Base-by-base conservation (phyloP, 768 basidiomycete genomes). In the Pleurotus cornucopiae region DNA sequence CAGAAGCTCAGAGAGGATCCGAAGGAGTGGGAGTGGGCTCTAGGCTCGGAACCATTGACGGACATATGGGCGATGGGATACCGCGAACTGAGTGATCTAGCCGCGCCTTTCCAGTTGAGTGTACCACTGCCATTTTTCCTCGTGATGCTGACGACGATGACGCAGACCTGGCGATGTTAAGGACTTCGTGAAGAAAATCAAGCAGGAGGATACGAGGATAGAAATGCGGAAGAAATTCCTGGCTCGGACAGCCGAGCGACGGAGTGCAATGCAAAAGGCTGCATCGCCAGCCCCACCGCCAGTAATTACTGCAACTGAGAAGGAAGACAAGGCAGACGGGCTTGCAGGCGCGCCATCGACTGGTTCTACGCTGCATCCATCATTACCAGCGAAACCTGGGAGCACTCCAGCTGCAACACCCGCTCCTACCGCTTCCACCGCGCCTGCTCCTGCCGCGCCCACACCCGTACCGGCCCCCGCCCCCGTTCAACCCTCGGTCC, bases 61-160 rank as follows among this genome's bases (percentile, higher is more conserved):
- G 88, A 91, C 58, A 87, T 91, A 25, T 94, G 91, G 91, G 81
- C 84, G 56, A 83, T 88, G 84, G 90, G 91, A 13, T 91, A 86
- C 63, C 73, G 82, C 58, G 81, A 82, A 48, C 64, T 89, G 54
- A 54, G 62, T 7, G 86, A 91, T 67, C 67, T 91, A 23, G 75
- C 87, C 64, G 79, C 74, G 56, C 83, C 83, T 9, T 86, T 85
- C 77, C 80, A 79, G 89, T 89, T 57, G 63, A 67, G 79, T 71
- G 60, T 61, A 46, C 49, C 62, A 45, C 23, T 21, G 2, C 43
- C 12, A 26, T 45, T 49, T 44, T 14, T 40, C 13, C 39, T 58
- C 58, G 25, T 63, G 51, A 12, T 47, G 51, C 6, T 26, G 40
- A 20, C 56, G 23, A 46, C 52, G 39, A 34, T 5, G 5, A 44